These are phyloP conservation scores for Cucumis variabilis DNA, from an alignment of 331 rosid genomes.

Conservation along the genomic window DNA sequence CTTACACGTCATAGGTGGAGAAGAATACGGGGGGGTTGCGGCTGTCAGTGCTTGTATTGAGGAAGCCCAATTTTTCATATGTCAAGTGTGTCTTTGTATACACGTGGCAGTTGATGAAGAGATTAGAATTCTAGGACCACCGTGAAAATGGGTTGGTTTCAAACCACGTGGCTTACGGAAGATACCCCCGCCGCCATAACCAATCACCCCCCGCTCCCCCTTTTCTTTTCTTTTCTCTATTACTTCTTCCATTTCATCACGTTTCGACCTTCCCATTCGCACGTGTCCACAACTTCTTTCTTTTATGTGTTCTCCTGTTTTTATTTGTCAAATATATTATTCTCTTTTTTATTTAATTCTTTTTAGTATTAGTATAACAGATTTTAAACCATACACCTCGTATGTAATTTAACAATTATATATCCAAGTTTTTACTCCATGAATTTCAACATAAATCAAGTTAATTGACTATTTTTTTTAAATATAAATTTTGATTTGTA, in stretches of 20 bases:
- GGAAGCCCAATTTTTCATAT: no score
- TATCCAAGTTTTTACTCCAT: no score
- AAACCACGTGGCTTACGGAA: slow-evolving; percentile 78
- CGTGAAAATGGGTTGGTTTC: background rate
- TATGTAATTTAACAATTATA: no score
- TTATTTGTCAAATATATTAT: no score
- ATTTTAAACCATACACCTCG: no score
- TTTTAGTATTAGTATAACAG: no score
- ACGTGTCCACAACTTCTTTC: slow-evolving; percentile 40
- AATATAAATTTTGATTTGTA: no score
- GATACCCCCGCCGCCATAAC: slow-evolving; percentile 96
- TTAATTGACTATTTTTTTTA: no score
- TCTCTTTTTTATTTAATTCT: no score
- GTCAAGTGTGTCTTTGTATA: background rate
- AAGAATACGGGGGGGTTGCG: slow-evolving; percentile 43
- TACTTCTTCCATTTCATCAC: slow-evolving; percentile 55
- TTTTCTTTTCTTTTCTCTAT: slow-evolving; percentile 4
- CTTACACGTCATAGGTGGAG: background rate
- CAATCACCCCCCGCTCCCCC: slow-evolving; percentile 8
- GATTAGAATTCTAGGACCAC: slow-evolving; percentile 49
- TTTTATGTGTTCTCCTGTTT: no score
- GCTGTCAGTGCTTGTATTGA: slow-evolving; percentile 50
- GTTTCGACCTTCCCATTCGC: slow-evolving; percentile 51
- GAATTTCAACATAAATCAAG: no score
- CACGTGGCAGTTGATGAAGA: slow-evolving; percentile 54